Conservation (phyloP, 768 basidiomycete species). For the Porphyrellus cyaneotinctus region DNA sequence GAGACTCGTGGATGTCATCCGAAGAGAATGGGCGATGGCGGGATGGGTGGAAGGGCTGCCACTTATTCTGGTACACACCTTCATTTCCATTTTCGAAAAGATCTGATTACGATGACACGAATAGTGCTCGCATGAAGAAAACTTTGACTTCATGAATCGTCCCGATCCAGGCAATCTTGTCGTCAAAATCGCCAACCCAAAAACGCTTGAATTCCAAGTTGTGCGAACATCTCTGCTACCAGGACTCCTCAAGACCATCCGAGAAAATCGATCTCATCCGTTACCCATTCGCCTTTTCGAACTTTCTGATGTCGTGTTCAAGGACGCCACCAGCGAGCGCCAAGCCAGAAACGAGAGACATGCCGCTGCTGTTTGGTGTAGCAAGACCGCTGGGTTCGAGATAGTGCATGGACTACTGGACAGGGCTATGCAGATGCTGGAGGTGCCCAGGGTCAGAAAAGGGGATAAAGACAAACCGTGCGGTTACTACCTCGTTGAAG, state of each 20-base stretch:
- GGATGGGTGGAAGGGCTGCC: slow-evolving; percentile 97
- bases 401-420: slow-evolving; percentile 93
- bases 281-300: slow-evolving; percentile 94
- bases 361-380: slow-evolving; percentile 92
- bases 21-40: slow-evolving; percentile 88
- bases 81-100: not conserved
- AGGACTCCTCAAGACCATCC: slow-evolving; percentile 92
- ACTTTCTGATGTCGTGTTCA: slow-evolving; percentile 87
- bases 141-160: slow-evolving; percentile 91
- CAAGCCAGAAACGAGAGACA: slow-evolving; percentile 86
- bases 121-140: slow-evolving; percentile 98
- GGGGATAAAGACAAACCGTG: slow-evolving; percentile 50
- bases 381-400: slow-evolving; percentile 96
- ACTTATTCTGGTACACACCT: slow-evolving; percentile 69
- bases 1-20: slow-evolving; percentile 83
- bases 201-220: slow-evolving; percentile 96
- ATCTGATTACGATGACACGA: slow-evolving; percentile 4
- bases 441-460: slow-evolving; percentile 73
- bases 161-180: slow-evolving; percentile 76
- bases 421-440: slow-evolving; percentile 93
- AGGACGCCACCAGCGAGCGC: slow-evolving; percentile 72
- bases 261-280: slow-evolving; percentile 92
- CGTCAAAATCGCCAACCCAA: slow-evolving; percentile 93
- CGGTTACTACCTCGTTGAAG: slow-evolving; percentile 92
- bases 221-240: slow-evolving; percentile 95